Percentiles rank a stretch among this genome's conserved stretches.
These are phyloP conservation scores for Metschnikowia similis DNA, from an alignment of 805 yeast species.

Conservation along the genomic window DNA sequence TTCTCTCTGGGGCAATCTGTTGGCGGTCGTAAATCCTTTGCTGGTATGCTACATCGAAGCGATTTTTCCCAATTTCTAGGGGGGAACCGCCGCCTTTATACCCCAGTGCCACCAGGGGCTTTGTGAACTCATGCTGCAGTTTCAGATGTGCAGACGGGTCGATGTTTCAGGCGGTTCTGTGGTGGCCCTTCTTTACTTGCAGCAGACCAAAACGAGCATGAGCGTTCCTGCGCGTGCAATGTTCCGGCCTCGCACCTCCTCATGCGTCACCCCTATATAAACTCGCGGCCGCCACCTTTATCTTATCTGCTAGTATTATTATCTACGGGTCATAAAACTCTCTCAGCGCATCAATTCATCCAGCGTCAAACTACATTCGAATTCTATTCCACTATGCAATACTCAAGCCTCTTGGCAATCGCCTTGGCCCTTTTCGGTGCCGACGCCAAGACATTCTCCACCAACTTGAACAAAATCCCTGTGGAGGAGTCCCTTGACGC, in stretches of 20 bases:
- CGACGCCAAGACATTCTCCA: constrained; percentile 50
- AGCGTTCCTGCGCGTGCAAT: not conserved
- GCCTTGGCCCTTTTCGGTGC: constrained; percentile 36
- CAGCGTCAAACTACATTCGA: not conserved
- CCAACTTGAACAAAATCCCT: constrained; percentile 57
- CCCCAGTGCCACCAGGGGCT: not conserved
- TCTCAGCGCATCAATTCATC: not conserved
- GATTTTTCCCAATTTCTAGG: not conserved
- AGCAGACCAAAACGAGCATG: constrained; percentile 2
- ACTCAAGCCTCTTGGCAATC: constrained; percentile 39
- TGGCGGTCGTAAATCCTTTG: not conserved
- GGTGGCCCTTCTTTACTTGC: not conserved
- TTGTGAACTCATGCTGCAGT: not conserved
- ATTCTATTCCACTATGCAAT: constrained; percentile 23
- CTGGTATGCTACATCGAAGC: not conserved
- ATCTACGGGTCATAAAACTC: not conserved
- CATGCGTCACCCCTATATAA: constrained; percentile 6
- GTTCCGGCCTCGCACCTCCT: constrained; percentile 4
- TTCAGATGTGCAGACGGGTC: not conserved
- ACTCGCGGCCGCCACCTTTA: constrained; percentile 7
- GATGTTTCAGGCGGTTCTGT: not conserved
- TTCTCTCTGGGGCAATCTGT: too few species aligned
- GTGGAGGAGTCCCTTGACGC: constrained; percentile 53
- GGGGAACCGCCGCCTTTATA: not conserved
- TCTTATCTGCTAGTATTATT: constrained; percentile 4